Conservation (phyloP, 2,329 filamentous ascomycete species). For the Cordyceps cicadae region DNA sequence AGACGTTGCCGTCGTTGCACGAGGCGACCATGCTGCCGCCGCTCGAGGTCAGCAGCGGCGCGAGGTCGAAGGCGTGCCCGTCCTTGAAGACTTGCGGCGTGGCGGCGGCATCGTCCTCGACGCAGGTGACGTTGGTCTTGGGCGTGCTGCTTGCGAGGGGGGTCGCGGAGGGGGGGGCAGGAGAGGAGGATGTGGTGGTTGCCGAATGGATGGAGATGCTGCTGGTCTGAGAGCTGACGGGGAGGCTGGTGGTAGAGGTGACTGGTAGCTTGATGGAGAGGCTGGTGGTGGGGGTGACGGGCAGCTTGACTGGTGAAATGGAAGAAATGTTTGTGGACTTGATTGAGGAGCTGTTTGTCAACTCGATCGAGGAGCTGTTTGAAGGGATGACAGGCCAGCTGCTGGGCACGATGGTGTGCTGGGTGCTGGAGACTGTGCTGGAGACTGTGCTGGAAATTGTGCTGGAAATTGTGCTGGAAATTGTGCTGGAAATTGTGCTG, state of each 20-base stretch:
- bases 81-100: slow-evolving; percentile 14
- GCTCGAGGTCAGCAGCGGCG: slow-evolving; percentile 16
- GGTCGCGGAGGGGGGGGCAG: neutral
- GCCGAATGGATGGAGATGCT: neutral
- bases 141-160: neutral
- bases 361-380: neutral
- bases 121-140: neutral
- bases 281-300: neutral
- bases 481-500: neutral
- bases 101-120: neutral
- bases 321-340: neutral
- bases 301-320: neutral
- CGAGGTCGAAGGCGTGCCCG: slow-evolving; percentile 16
- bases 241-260: neutral
- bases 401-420: neutral
- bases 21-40: slow-evolving; percentile 19
- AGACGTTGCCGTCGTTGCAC: slow-evolving; percentile 28
- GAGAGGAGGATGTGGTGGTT: neutral
- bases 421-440: neutral
- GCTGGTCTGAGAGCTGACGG: neutral
- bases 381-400: neutral
- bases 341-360: neutral
- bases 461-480: neutral
- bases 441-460: no score
- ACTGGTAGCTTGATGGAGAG: neutral